Base-by-base conservation (phyloP, 2,329 filamentous ascomycete genomes). In the Cercospora citrullina region DNA sequence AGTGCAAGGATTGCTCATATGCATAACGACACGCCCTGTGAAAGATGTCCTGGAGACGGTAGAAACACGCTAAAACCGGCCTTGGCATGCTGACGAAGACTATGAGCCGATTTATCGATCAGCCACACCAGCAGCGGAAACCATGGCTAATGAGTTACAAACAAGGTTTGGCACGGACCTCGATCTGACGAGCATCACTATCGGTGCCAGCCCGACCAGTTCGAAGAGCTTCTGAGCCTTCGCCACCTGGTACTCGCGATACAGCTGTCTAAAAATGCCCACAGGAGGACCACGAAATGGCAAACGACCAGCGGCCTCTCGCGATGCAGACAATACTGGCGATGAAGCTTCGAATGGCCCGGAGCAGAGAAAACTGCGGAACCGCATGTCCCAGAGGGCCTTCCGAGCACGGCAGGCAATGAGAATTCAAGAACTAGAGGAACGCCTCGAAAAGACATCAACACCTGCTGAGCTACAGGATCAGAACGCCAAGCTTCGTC, bases 341-440 rank as follows among this genome's bases (percentile, higher is more conserved):
- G 58, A 39, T 36, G 58, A 42, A 28, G 31, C 6, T 16, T 16
- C 12, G 6, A 60, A 39, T 61, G 59, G 59, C 8, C 16, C 14
- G 5, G 57, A 60, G 57, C 57, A 36, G 30, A 18, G 57, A n/a
- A 60, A 36, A 36, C 8, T 45, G 59, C 59, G 59, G 18, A 61
- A 61, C 26, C 31, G 59, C n/a, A 42, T 61, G 31, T 61, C 59
- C 18, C 59, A 61, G 10, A 61, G 59, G 33, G 59, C 59, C 3
- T 45, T 61, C 23, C 31, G 33, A 61, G 59, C 59, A 26, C 59
- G 59, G 1, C 59, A 61, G 33, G 59, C 59, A 10, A 42, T 61
- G 33, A 39, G 59, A 36, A 61, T 60, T 10, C 57, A 60, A 39
- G 57, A 61, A 26, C 36, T 61, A 9, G 59, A 61, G 26, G 33